Conservation (phyloP, 2,329 filamentous ascomycete species). For the Sclerotinia sclerotiorum region DNA sequence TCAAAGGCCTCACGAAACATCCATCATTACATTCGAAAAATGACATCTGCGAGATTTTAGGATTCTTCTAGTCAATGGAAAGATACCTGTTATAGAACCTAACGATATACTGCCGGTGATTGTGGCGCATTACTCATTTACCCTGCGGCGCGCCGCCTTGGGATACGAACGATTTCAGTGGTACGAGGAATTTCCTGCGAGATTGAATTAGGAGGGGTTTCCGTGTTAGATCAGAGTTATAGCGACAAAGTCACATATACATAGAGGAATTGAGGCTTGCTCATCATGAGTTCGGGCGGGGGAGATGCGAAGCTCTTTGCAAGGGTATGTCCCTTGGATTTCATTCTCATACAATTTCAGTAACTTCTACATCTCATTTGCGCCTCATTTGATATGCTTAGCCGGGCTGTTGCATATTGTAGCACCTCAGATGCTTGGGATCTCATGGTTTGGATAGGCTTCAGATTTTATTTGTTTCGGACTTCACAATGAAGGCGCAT, state of each 20-base stretch:
- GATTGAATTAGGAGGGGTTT: slow-evolving; percentile 35
- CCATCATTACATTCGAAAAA: slow-evolving; percentile 19
- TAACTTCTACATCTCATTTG: slow-evolving; percentile 10
- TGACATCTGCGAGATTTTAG: slow-evolving; percentile 18
- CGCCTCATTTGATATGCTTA: slow-evolving; percentile 25
- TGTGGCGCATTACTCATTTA: slow-evolving; percentile 29
- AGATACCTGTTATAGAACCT: slow-evolving; percentile 26
- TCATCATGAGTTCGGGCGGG: slow-evolving; percentile 53
- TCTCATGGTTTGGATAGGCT: slow-evolving; percentile 4
- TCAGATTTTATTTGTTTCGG: slow-evolving; percentile 6
- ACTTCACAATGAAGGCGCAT: slow-evolving; percentile 15
- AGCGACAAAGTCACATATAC: slow-evolving; percentile 22
- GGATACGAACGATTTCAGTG: slow-evolving; percentile 34
- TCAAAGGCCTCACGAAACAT: slow-evolving; percentile 24
- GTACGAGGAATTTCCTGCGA: slow-evolving; percentile 25
- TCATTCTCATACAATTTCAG: not conserved
- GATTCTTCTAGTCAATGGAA: slow-evolving; percentile 32
- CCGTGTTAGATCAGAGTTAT: slow-evolving; percentile 20
- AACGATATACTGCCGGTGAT: slow-evolving; percentile 32
- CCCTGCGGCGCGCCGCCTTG: slow-evolving; percentile 11
- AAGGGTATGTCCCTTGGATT: slow-evolving; percentile 64
- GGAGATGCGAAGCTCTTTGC: slow-evolving; percentile 99
- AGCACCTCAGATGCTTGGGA: slow-evolving; percentile 13
- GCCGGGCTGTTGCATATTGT: slow-evolving; percentile 22
- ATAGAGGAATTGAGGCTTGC: slow-evolving; percentile 29